Percentiles rank a stretch among this genome's conserved stretches.
Evolutionary conservation across 1,284 basidiomycete species (phyloP).

Genomic region (Ustilago xerochloae): DNA sequence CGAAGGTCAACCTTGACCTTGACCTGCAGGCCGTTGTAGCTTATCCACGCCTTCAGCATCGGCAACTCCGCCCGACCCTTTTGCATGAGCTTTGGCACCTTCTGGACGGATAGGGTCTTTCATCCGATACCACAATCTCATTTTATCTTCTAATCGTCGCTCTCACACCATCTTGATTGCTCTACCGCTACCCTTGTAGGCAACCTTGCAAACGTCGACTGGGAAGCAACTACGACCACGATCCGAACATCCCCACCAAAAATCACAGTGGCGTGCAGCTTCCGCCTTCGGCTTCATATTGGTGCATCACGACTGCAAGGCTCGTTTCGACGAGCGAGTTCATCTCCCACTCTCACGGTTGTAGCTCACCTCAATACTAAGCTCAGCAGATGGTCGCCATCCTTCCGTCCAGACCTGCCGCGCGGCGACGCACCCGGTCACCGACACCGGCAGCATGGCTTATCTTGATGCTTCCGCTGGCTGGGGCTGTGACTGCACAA

Average conservation of each 20-base stretch:
- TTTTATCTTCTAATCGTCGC: not conserved
- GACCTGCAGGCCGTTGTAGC: too few relatives aligned
- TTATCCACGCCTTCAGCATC: too few relatives aligned
- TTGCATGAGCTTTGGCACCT: conserved; percentile 8
- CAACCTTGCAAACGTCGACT: not conserved
- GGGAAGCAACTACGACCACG: not conserved
- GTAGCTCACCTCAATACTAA: not conserved
- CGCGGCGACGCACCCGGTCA: not conserved
- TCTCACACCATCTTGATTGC: not conserved
- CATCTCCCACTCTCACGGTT: conserved; percentile 10
- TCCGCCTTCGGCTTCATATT: conserved; percentile 33
- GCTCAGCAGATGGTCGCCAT: conserved; percentile 4
- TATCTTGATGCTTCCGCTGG: conserved; percentile 5
- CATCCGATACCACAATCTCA: too few relatives aligned
- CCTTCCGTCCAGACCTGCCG: not conserved
- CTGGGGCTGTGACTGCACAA: conserved; percentile 22
- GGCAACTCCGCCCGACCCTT: conserved; percentile 11
- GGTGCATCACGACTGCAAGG: conserved; percentile 20
- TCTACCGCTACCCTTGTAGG: not conserved
- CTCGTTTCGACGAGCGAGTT: conserved; percentile 37
- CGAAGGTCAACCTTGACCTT: too few relatives aligned
- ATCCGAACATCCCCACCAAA: conserved; percentile 5
- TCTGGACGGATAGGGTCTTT: conserved; percentile 12
- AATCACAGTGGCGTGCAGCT: conserved; percentile 27
- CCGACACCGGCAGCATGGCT: not conserved